Percentiles rank a stretch among this genome's conserved stretches.
Evolutionary conservation across 768 basidiomycete genomes (phyloP).

Genomic region (Paxillus rubicundulus): DNA sequence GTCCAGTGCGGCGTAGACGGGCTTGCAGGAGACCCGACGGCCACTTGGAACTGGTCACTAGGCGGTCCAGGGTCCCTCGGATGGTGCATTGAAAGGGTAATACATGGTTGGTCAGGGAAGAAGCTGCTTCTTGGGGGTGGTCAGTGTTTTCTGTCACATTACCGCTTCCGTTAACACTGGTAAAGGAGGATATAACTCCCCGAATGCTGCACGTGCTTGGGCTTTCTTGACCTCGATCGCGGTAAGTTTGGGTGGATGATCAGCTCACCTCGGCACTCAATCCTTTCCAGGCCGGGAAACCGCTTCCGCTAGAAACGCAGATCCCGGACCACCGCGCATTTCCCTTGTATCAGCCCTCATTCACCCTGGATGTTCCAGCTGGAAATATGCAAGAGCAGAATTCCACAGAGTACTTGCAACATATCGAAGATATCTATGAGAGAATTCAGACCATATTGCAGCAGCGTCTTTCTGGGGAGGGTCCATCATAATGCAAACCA

Average conservation of each 20-base stretch:
- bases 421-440: slow-evolving; percentile 42
- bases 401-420: slow-evolving; percentile 50
- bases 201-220: slow-evolving; percentile 89
- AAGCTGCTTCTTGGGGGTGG: slow-evolving; percentile 79
- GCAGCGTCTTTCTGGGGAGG: slow-evolving; percentile 11
- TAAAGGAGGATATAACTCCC: slow-evolving; percentile 76
- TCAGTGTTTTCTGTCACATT: slow-evolving; percentile 22
- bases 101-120: slow-evolving; percentile 55
- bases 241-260: slow-evolving; percentile 41
- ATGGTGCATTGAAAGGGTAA: slow-evolving; percentile 57
- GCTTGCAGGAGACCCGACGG: slow-evolving; percentile 79
- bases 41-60: slow-evolving; percentile 70
- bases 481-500: neutral
- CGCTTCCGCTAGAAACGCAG: slow-evolving; percentile 54
- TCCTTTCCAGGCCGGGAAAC: slow-evolving; percentile 46
- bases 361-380: slow-evolving; percentile 70
- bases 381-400: slow-evolving; percentile 79
- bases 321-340: slow-evolving; percentile 80
- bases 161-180: slow-evolving; percentile 7
- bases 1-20: slow-evolving; percentile 89
- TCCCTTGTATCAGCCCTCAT: slow-evolving; percentile 74
- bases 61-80: slow-evolving; percentile 60
- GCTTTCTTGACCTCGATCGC: slow-evolving; percentile 74
- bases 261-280: neutral
- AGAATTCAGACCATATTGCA: slow-evolving; percentile 27